Evolutionary conservation across 73 alveolate species (phyloP).

Genomic region (Symbiodinium pilosum): DNA sequence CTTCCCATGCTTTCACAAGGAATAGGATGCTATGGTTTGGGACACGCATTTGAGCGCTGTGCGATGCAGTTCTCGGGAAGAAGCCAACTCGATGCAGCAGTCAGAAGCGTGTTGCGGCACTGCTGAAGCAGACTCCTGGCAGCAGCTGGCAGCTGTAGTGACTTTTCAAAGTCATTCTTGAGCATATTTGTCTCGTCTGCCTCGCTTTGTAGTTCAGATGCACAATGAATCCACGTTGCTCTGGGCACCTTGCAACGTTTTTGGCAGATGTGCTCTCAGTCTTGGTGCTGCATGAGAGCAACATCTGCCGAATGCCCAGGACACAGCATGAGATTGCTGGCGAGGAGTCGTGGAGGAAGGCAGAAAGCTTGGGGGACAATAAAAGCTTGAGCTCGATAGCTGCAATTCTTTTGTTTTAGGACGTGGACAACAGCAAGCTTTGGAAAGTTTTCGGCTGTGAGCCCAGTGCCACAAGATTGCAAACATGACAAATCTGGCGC

Average conservation of each 20-base stretch:
- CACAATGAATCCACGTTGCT: too few relatives aligned
- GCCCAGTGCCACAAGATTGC: background rate
- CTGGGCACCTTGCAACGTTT: too few relatives aligned
- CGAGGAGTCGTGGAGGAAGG: background rate
- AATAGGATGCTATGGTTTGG: background rate
- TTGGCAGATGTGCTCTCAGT: too few relatives aligned
- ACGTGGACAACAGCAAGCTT: constrained; percentile 87
- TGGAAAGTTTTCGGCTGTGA: constrained; percentile 51
- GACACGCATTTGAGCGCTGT: background rate
- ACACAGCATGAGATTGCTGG: background rate
- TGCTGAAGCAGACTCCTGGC: constrained; percentile 5
- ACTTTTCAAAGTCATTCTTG: background rate
- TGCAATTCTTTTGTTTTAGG: background rate
- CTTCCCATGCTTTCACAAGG: background rate
- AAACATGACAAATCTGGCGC: background rate
- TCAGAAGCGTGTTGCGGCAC: constrained; percentile 64
- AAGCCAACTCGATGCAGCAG: constrained; percentile 59
- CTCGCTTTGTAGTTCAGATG: background rate
- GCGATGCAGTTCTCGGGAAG: background rate
- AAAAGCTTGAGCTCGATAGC: too few relatives aligned
- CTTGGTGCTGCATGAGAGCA: too few relatives aligned
- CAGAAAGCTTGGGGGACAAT: too few relatives aligned
- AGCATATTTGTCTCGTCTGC: background rate
- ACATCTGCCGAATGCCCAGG: too few relatives aligned
- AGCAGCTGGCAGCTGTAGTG: background rate